These are phyloP conservation scores for Magnusiomyces fungicola DNA, from an alignment of 1,139 yeast genomes.

Conservation along the genomic window DNA sequence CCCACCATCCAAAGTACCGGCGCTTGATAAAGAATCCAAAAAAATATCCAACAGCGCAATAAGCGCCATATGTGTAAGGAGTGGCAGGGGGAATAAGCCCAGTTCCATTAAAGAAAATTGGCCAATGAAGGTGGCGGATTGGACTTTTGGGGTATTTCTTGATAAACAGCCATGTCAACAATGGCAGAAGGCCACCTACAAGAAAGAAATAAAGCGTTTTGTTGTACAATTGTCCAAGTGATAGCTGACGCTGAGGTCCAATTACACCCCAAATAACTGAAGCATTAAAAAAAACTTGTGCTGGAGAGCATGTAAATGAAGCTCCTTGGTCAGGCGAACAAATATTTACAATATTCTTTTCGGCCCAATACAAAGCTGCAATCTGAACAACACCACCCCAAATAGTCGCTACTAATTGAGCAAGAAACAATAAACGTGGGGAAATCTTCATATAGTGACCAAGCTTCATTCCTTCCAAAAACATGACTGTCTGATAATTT, in stretches of 20 bases:
- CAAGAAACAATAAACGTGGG: conserved; percentile 52
- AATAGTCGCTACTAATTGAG: conserved; percentile 39
- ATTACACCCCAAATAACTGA: conserved; percentile 61
- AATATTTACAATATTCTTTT: conserved; percentile 39
- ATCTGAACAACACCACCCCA: conserved; percentile 34
- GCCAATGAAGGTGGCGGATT: conserved; percentile 41
- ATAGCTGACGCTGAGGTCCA: conserved; percentile 48
- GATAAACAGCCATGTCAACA: conserved; percentile 42
- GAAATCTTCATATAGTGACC: conserved; percentile 59
- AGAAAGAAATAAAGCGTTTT: conserved; percentile 40
- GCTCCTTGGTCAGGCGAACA: conserved; percentile 42
- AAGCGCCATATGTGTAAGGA: conserved; percentile 43
- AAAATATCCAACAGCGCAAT: conserved; percentile 43
- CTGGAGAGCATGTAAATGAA: conserved; percentile 45
- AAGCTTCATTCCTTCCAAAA: conserved; percentile 50
- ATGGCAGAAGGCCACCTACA: conserved; percentile 41
- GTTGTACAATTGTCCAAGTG: conserved; percentile 33
- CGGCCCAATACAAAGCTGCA: conserved; percentile 43
- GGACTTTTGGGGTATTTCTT: conserved; percentile 44
- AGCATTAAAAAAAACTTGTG: conserved; percentile 46
- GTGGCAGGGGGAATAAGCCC: conserved; percentile 50
- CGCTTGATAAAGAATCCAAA: conserved; percentile 47
- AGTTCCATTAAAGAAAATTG: conserved; percentile 46
- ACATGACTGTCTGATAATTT: conserved; percentile 50
- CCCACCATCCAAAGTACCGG: conserved; percentile 55